phyloP scores from a whole-genome alignment of 2,329 filamentous ascomycete species.

The Stemphylium lycopersici region DNA sequence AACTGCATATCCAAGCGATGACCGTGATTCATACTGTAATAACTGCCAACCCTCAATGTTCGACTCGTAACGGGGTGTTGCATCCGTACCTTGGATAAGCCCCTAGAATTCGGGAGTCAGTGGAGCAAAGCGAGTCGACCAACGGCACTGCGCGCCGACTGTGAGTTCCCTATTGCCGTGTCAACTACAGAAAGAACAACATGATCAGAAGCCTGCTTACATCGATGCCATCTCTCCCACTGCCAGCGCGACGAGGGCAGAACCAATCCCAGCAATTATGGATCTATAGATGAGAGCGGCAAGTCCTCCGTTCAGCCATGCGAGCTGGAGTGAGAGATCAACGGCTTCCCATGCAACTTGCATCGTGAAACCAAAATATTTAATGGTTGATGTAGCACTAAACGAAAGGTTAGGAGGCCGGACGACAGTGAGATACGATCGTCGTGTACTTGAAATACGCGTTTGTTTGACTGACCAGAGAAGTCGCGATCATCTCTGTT shows the following conservation, averaged over 20 bases:
- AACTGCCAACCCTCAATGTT: not conserved
- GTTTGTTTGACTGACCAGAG: not conserved
- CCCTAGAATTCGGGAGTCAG: constrained; percentile 25
- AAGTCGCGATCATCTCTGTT: not conserved
- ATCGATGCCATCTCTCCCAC: constrained; percentile 34
- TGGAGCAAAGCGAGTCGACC: constrained; percentile 25
- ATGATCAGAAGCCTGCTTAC: constrained; percentile 19
- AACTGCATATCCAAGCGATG: constrained; percentile 43
- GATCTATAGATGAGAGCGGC: constrained; percentile 25
- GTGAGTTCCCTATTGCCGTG: constrained; percentile 8
- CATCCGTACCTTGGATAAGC: constrained; percentile 20
- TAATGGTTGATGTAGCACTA: constrained; percentile 26
- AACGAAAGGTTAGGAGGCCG: not conserved
- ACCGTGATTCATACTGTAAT: constrained; percentile 43
- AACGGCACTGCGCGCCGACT: constrained; percentile 33
- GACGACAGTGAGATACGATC: not conserved
- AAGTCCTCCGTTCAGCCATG: constrained; percentile 27
- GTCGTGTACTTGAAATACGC: not conserved
- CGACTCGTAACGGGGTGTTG: not conserved
- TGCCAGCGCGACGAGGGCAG: constrained; percentile 35
- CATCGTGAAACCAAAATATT: constrained; percentile 21
- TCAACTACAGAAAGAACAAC: not conserved
- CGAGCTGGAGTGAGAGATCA: constrained; percentile 18
- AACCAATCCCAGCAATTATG: constrained; percentile 25
- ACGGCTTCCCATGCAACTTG: constrained; percentile 20